Evolutionary conservation across 495 filamentous ascomycete species (phyloP), one percentile per base, ranked within the genome.

Genomic region (Xeromyces bisporus): DNA sequence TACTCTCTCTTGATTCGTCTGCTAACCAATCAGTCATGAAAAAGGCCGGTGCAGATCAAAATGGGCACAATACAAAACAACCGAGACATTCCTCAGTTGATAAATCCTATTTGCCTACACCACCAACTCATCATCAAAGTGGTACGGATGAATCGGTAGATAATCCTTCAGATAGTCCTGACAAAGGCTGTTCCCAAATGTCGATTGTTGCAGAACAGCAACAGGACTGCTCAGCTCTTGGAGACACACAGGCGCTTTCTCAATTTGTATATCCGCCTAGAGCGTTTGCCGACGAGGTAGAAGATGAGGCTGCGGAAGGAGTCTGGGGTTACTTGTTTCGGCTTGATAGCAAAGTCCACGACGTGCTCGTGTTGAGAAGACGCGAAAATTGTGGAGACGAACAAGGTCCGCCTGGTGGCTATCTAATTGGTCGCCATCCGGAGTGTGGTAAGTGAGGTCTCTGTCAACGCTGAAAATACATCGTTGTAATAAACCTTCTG

Each of bases 251-350:
- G 41, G 64, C 65, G 0, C 61, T 69, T 23, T 87, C 81, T 6
- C 89, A 97, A 55, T 81, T 79, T 48, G 54, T 81, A 15, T 73
- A 80, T 31, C 76, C 80, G 2, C 71, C 81, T 3, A 62, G 69
- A n/a, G 67, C 72, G 20, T 68, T 83, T 14, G 77, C 78, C 6
- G 73, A 82, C 30, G 81, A 86, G 24, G 82, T 91, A 0, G 69
- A 80, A 29, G 83, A 94, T 47, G 75, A 81, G 41, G 42, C 46
- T 33, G 81, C 73, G 12, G 83, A 93, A 44, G 83, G 82, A 6
- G 82, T 94, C 1, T 97, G 89, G 91, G 89, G 89, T 8, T 97
- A 97, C 40, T 60, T 97, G 3, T 68, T 92, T 34, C 83, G 87
- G 10, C 50, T 93, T 13, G 73, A 85, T 47, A 63, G 69, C 17